Base-by-base conservation (phyloP, 805 yeast species). In the Candida arabinofermentans region DNA sequence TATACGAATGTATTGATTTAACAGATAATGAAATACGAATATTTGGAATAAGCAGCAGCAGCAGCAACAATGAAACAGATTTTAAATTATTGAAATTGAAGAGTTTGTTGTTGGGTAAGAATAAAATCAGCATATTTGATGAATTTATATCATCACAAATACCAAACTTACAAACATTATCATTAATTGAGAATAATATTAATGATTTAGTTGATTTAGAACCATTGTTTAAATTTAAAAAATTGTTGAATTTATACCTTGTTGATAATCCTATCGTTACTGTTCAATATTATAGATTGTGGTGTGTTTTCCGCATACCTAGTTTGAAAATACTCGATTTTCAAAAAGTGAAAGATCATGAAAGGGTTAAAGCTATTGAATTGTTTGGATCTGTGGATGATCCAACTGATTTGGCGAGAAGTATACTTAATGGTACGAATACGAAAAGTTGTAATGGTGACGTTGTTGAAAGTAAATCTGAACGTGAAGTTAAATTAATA, bases 21-120 rank as follows among this genome's bases (percentile, higher is more conserved):
- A 77, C 91, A 1, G 81, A 83, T 54, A 91, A 91, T 61, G 82
- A 77, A 26, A 63, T 91, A n/a, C 61, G 71, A 1, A 69, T 68
- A 2, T 49, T 91, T n/a, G n/a, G 5, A 70, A 73, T 13, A 69
- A 66, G n/a, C n/a, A n/a, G n/a, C n/a, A n/a, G n/a, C n/a, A n/a
- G n/a, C n/a, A n/a, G n/a, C n/a, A n/a, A n/a, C n/a, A n/a, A n/a
- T n/a, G n/a, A n/a, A n/a, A n/a, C n/a, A 54, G 68, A 75, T 27
- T 86, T 82, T 0, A 54, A 44, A 17, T 55, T 73, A 31, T 37
- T 41, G 24, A 72, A 70, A 30, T 54, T 75, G 38, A 70, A 70
- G 34, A 74, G 83, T 0, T 51, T 91, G 2, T 65, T 89, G 8
- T 51, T 81, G 18, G 82, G 84, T 0, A 73, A 78, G 44, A 91